A percentile compares a stretch with the other conserved stretches of the same genome.
phyloP scores from a whole-genome alignment of 495 filamentous ascomycete genomes.

The Pyrenula aspistea region DNA sequence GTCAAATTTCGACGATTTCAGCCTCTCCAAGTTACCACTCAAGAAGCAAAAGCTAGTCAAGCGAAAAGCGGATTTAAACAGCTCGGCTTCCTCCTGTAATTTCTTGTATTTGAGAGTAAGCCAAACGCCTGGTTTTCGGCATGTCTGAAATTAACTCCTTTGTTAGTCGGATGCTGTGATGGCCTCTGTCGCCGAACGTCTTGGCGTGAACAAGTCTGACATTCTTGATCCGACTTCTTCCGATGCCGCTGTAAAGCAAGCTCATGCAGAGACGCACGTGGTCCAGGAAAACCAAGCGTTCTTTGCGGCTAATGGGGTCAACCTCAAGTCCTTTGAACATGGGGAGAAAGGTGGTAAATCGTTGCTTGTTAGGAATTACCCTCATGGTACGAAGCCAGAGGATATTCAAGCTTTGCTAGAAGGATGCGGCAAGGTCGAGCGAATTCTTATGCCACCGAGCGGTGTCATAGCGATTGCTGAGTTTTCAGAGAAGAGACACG shows the following conservation, averaged over 20 bases:
- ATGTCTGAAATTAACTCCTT: constrained; percentile 12
- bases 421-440: constrained; percentile 51
- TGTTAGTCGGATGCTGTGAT: constrained; percentile 76
- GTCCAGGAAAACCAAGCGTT: constrained; percentile 94
- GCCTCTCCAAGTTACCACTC: constrained; percentile 74
- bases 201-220: constrained; percentile 81
- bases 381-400: constrained; percentile 56
- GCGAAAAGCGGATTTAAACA: constrained; percentile 64
- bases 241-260: constrained; percentile 89
- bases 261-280: constrained; percentile 88
- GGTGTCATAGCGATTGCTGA: constrained; percentile 90
- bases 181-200: constrained; percentile 71
- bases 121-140: constrained; percentile 2
- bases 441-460: constrained; percentile 80
- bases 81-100: constrained; percentile 87
- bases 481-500: constrained; percentile 64
- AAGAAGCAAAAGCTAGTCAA: constrained; percentile 89
- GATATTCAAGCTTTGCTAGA: constrained; percentile 41
- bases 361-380: constrained; percentile 92
- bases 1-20: constrained; percentile 72
- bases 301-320: constrained; percentile 75
- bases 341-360: constrained; percentile 71
- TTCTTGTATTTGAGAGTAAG: constrained; percentile 90
- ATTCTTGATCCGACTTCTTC: constrained; percentile 87
- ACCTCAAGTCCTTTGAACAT: constrained; percentile 80